A percentile compares a stretch with the other conserved stretches of the same genome.
These are phyloP conservation scores for Cytospora mali DNA, from an alignment of 2,329 filamentous ascomycete genomes.

Conservation along the genomic window DNA sequence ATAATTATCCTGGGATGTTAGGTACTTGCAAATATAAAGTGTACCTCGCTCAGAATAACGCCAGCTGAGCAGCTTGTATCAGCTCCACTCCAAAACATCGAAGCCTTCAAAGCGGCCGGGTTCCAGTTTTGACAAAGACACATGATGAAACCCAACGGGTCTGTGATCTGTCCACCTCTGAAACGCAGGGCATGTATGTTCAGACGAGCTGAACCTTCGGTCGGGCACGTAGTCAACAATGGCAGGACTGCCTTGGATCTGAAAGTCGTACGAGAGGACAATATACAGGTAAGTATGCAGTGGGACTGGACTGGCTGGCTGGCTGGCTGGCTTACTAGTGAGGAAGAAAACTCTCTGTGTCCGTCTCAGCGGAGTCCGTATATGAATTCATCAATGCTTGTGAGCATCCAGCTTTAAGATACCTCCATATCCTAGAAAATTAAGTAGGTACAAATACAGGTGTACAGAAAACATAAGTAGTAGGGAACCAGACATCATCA, in stretches of 20 bases:
- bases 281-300: no score
- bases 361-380: background rate
- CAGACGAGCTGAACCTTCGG: background rate
- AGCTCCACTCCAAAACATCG: no score
- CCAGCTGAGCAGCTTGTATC: no score
- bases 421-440: background rate
- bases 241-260: background rate
- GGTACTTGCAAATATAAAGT: no score
- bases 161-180: conserved; percentile 21
- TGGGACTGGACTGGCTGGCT: background rate
- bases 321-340: background rate
- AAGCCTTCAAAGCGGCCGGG: no score
- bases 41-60: no score
- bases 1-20: no score
- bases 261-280: background rate
- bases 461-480: background rate
- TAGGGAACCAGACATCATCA: background rate
- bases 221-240: no score
- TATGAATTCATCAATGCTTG: background rate
- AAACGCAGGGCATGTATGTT: conserved; percentile 16
- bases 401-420: background rate
- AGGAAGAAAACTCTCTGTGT: background rate
- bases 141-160: conserved; percentile 26
- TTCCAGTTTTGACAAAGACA: background rate
- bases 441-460: conserved; percentile 15